These are phyloP conservation scores for Vairimorpha necatrix DNA, from an alignment of 371 early-diverging fungal species.

Conservation along the genomic window DNA sequence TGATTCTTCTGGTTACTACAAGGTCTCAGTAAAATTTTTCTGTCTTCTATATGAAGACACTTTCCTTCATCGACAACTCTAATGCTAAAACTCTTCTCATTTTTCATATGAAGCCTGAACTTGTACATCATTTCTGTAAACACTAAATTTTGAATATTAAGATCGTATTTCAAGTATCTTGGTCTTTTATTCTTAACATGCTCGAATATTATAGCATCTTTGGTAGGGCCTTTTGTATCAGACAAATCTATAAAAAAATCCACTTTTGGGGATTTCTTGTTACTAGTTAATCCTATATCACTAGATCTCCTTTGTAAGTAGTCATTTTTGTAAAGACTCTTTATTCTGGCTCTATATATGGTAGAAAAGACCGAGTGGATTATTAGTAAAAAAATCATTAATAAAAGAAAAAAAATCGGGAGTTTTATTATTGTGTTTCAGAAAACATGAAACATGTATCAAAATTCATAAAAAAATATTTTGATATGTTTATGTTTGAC, in stretches of 20 bases:
- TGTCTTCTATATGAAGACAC: neutral
- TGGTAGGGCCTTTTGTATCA: neutral
- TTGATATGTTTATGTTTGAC: too few species aligned
- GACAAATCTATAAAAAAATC: conserved; percentile 5
- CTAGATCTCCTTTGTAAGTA: neutral
- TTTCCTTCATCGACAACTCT: neutral
- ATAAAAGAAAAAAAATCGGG: too few species aligned
- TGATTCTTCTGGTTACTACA: neutral
- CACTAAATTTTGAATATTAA: neutral
- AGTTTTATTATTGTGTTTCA: too few species aligned
- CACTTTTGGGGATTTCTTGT: neutral
- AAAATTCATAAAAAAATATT: too few species aligned
- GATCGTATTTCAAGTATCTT: neutral
- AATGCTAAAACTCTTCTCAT: neutral
- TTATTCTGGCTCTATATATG: neutral
- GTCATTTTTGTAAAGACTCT: neutral
- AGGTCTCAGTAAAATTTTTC: neutral
- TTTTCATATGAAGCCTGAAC: neutral
- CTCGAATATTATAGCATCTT: neutral
- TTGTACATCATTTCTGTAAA: neutral
- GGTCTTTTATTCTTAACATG: neutral
- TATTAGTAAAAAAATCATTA: too few species aligned
- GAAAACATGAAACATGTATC: too few species aligned
- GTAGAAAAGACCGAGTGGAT: too few species aligned
- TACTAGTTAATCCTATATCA: neutral